A percentile compares a stretch with the other conserved stretches of the same genome.
Evolutionary conservation across 768 basidiomycete species (phyloP).

Genomic region (Lyophyllum semitale): DNA sequence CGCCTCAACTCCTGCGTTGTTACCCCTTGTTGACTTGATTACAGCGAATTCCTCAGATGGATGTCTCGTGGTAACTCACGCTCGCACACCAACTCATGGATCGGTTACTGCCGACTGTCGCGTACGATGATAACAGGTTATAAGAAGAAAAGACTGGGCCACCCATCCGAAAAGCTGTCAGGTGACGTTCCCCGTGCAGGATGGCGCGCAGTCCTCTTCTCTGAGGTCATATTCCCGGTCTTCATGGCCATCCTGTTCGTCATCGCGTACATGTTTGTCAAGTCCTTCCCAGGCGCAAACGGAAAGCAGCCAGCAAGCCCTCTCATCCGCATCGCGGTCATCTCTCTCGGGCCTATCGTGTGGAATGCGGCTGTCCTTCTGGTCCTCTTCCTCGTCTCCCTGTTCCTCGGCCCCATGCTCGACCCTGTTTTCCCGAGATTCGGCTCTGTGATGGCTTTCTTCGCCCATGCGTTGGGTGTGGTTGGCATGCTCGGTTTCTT

Average conservation of each 20-base stretch:
- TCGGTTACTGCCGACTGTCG: constrained; percentile 97
- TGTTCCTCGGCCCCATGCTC: constrained; percentile 92
- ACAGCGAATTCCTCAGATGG: constrained; percentile 96
- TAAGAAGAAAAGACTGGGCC: constrained; percentile 96
- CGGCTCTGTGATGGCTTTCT: constrained; percentile 88
- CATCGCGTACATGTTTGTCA: constrained; percentile 91
- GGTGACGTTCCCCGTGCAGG: constrained; percentile 92
- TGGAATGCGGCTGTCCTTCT: constrained; percentile 91
- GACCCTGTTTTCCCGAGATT: constrained; percentile 85
- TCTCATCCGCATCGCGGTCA: constrained; percentile 89
- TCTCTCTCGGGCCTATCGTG: constrained; percentile 92
- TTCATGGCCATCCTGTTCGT: constrained; percentile 85
- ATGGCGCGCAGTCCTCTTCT: constrained; percentile 88
- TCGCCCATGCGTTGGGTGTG: constrained; percentile 81
- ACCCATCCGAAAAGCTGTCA: constrained; percentile 96
- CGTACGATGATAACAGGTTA: constrained; percentile 99
- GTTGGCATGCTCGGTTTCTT: constrained; percentile 93
- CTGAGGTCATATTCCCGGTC: constrained; percentile 85
- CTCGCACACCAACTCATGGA: constrained; percentile 98
- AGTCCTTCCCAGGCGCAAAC: constrained; percentile 70
- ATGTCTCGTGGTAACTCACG: constrained; percentile 98
- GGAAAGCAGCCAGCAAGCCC: constrained; percentile 76
- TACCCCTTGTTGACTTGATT: constrained; percentile 14
- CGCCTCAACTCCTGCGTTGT: background rate
- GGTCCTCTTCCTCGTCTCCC: constrained; percentile 84